Base-by-base conservation (phyloP, 192 early-diverging fungal species). In the Coemansia pectinata region DNA sequence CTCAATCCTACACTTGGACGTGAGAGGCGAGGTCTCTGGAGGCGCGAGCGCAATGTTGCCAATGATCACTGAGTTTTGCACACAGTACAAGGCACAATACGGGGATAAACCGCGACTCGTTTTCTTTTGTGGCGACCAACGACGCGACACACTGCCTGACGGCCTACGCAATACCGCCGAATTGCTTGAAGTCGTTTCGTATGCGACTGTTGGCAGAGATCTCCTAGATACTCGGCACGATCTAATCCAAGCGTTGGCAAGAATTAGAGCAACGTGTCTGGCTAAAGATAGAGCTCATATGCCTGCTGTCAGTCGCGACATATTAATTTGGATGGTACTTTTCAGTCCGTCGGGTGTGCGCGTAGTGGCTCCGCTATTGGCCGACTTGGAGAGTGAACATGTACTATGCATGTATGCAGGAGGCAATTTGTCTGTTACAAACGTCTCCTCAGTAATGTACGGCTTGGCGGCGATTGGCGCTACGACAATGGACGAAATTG, bases 291-390 rank as follows among this genome's bases (percentile, higher is more conserved):
- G 15, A 23, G 59, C 64, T 55, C 41, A 15, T 14, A 11, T 39
- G 11, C 27, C 47, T 1, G 27, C 27, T 36, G 19, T 10, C 14
- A 12, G 47, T 33, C 2, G 38, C 14, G 58, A 34, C 8, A 23
- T 48, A 55, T 25, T 55, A 21, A 36, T 77, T 21, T 83, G 80
- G 74, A 59, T 83, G 64, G 80, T 74, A 66, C 21, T 77, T 40
- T 83, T 83, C 50, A 83, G 80, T 45, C 80, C 80, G 2, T 83
- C 80, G 15, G 80, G 80, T 0, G 80, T 76, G 14, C 75, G 80
- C 0, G 80, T 65, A 31, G 72, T 83, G 1, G 57, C 58, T 17
- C 75, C 80, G 25, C 39, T 73, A 29, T 34, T 81, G 19, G 55
- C 48, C 27, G 45, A n/a, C 9, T 41, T 41, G 40, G 40, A 41